These are phyloP conservation scores for Sporothrix curviconia DNA, from an alignment of 2,329 filamentous ascomycete genomes.

Conservation along the genomic window DNA sequence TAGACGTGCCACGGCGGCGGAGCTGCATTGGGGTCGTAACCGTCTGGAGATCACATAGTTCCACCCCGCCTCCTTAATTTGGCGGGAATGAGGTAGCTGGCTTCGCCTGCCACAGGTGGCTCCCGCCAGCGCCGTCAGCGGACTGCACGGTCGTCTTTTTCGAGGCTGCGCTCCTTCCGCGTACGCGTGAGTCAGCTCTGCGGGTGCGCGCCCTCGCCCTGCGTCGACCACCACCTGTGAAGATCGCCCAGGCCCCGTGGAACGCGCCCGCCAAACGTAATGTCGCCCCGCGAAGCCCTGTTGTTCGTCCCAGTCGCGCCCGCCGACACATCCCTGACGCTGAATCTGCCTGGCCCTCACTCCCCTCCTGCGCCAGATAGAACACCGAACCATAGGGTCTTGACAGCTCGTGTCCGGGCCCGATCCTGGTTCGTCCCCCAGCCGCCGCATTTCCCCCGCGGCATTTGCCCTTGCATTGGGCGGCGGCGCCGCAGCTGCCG, in stretches of 20 bases:
- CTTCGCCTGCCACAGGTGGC: conserved; percentile 79
- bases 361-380: conserved; percentile 75
- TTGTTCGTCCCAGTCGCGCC: conserved; percentile 27
- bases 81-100: conserved; percentile 45
- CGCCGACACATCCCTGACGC: conserved; percentile 53
- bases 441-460: no score
- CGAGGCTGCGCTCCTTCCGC: conserved; percentile 63
- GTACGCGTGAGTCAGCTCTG: conserved; percentile 60
- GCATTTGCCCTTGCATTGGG: no score
- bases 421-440: no score
- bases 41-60: conserved; percentile 42
- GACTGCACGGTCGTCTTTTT: conserved; percentile 72
- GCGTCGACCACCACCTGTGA: conserved; percentile 69
- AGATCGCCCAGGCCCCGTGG: conserved; percentile 67
- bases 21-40: conserved; percentile 53
- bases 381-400: conserved; percentile 76
- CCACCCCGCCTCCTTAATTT: conserved; percentile 46
- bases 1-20: conserved; percentile 83
- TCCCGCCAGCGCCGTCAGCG: conserved; percentile 57
- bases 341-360: conserved; percentile 47
- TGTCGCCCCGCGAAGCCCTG: conserved; percentile 49
- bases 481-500: conserved; percentile 91
- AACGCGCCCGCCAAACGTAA: conserved; percentile 67
- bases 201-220: conserved; percentile 36
- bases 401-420: conserved; percentile 50